These are phyloP conservation scores for Diaporthe aspalathi DNA, from an alignment of 2,329 filamentous ascomycete genomes.

Conservation along the genomic window DNA sequence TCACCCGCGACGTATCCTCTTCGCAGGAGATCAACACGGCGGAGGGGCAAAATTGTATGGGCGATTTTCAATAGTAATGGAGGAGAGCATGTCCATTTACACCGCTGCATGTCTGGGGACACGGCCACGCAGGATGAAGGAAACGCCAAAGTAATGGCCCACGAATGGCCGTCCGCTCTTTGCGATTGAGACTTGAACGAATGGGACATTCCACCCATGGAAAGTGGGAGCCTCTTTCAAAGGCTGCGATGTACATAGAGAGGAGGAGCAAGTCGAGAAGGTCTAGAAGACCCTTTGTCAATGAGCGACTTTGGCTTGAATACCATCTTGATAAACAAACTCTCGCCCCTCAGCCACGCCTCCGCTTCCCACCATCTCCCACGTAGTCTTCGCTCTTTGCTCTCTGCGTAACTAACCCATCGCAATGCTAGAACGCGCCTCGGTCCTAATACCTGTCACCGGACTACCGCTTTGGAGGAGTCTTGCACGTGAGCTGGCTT, in stretches of 20 bases:
- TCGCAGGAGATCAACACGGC: neutral
- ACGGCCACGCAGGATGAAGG: neutral
- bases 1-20: neutral
- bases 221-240: neutral
- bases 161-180: neutral
- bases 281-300: neutral
- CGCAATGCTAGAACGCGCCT: too few species aligned
- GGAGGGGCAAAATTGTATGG: neutral
- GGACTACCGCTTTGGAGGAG: too few species aligned
- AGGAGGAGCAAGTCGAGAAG: neutral
- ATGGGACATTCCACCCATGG: neutral
- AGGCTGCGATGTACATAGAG: neutral
- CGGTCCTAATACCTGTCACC: too few species aligned
- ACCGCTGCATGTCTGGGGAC: neutral
- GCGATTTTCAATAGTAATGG: neutral
- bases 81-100: neutral
- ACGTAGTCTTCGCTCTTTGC: too few species aligned
- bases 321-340: too few species aligned
- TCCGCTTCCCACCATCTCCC: too few species aligned
- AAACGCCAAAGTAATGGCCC: constrained; percentile 8
- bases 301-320: constrained; percentile 1
- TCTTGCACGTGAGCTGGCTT: too few species aligned
- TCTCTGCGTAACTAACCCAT: too few species aligned
- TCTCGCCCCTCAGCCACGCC: too few species aligned
- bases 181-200: neutral